phyloP scores from a whole-genome alignment of 345 rosid genomes.

The Linum usitatissimum region DNA sequence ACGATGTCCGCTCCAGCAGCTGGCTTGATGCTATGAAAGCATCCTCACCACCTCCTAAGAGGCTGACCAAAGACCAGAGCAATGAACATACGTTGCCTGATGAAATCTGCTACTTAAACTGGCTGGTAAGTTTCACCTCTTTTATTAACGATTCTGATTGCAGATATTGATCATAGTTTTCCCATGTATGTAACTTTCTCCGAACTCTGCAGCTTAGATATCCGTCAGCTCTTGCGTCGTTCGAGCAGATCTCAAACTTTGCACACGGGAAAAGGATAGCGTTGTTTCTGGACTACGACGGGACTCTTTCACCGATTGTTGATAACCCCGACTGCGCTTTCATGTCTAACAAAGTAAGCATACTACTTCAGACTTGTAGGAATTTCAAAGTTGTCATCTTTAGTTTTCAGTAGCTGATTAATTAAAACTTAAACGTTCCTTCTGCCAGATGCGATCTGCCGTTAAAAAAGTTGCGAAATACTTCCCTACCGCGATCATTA shows the following conservation, averaged over 20 bases:
- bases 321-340: constrained; percentile 74
- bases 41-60: constrained; percentile 59
- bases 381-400: not conserved
- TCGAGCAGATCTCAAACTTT: constrained; percentile 40
- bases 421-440: not conserved
- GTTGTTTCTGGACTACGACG: constrained; percentile 80
- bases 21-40: constrained; percentile 87
- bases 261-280: constrained; percentile 71
- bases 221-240: constrained; percentile 71
- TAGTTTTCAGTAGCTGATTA: not conserved
- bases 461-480: not conserved
- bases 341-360: constrained; percentile 69
- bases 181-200: not conserved
- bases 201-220: constrained; percentile 39
- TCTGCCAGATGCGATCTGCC: not conserved
- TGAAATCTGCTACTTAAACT: constrained; percentile 45
- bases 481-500: constrained; percentile 58
- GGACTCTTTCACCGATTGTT: constrained; percentile 89
- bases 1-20: constrained; percentile 54
- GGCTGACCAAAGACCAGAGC: constrained; percentile 26
- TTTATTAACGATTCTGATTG: not conserved
- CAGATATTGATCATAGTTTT: not conserved
- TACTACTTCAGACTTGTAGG: not conserved
- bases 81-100: constrained; percentile 32
- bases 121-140: constrained; percentile 42